A percentile compares a stretch with the other conserved stretches of the same genome.
These are phyloP conservation scores for Kuraishia cidri DNA, from an alignment of 805 yeast genomes.

Conservation along the genomic window DNA sequence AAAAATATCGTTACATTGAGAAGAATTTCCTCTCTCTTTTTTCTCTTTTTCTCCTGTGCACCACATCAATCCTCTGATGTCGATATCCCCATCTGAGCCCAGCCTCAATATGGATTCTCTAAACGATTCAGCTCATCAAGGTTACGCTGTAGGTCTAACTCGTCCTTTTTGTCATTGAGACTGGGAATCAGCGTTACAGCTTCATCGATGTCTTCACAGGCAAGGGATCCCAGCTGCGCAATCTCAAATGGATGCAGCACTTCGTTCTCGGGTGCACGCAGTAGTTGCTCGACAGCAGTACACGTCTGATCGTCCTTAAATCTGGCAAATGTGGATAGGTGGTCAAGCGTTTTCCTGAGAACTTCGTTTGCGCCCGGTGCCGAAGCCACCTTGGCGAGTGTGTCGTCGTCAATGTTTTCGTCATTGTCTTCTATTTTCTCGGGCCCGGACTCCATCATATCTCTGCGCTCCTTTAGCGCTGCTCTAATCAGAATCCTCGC, in stretches of 20 bases:
- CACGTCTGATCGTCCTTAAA: slow-evolving; percentile 91
- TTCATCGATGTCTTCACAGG: slow-evolving; percentile 95
- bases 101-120: slow-evolving; percentile 34
- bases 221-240: slow-evolving; percentile 78
- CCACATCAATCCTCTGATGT: too few relatives aligned
- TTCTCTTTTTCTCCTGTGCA: too few relatives aligned
- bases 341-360: slow-evolving; percentile 84
- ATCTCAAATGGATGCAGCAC: slow-evolving; percentile 91
- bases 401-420: slow-evolving; percentile 32
- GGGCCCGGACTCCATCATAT: slow-evolving; percentile 30
- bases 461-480: slow-evolving; percentile 70
- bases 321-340: slow-evolving; percentile 76
- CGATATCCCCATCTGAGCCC: too few relatives aligned
- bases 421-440: slow-evolving; percentile 19
- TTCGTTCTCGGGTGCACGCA: slow-evolving; percentile 56
- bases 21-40: too few relatives aligned
- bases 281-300: slow-evolving; percentile 82
- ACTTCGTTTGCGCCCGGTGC: slow-evolving; percentile 82
- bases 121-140: slow-evolving; percentile 77
- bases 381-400: slow-evolving; percentile 38
- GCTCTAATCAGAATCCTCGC: slow-evolving; percentile 86
- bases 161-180: slow-evolving; percentile 69
- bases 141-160: slow-evolving; percentile 79
- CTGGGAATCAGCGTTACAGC: slow-evolving; percentile 93
- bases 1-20: too few relatives aligned